Percentiles rank a stretch among this genome's conserved stretches.
Conservation (phyloP, 2,329 filamentous ascomycete species). For the Fusarium fujikuroi region DNA sequence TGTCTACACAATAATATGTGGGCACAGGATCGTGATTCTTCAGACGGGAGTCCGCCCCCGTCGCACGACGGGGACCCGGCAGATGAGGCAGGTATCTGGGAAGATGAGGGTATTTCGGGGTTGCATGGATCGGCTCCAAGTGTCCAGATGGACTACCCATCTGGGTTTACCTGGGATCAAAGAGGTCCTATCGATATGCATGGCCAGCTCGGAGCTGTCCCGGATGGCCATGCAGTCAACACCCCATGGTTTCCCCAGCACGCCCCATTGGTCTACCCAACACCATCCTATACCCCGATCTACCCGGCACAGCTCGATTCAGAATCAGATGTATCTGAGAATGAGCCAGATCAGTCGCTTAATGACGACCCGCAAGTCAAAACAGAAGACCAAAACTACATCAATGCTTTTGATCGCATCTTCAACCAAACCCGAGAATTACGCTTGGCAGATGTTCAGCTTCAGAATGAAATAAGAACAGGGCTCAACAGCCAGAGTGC, state of each 20-base stretch:
- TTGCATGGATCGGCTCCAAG: too few relatives aligned
- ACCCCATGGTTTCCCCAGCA: not conserved
- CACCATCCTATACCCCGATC: not conserved
- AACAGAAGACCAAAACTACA: too few relatives aligned
- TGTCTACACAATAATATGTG: not conserved
- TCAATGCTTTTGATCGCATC: accelerated
- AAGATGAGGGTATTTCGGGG: not conserved
- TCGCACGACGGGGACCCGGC: too few relatives aligned
- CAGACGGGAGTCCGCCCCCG: not conserved
- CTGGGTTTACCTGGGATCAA: not conserved
- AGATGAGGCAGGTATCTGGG: not conserved
- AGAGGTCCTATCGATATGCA: not conserved
- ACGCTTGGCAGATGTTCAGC: not conserved
- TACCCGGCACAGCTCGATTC: not conserved
- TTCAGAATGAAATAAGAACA: not conserved
- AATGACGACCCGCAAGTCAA: not conserved
- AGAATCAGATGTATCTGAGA: not conserved
- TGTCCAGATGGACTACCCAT: not conserved
- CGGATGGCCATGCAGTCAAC: not conserved
- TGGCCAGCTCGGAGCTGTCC: not conserved
- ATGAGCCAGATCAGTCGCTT: too few relatives aligned
- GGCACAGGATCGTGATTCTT: too few relatives aligned
- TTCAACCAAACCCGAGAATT: not conserved
- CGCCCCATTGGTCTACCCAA: too few relatives aligned
- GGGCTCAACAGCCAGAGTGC: not conserved